Conservation (phyloP, 2,329 filamentous ascomycete genomes). For the Chaetomiaceae sp. region DNA sequence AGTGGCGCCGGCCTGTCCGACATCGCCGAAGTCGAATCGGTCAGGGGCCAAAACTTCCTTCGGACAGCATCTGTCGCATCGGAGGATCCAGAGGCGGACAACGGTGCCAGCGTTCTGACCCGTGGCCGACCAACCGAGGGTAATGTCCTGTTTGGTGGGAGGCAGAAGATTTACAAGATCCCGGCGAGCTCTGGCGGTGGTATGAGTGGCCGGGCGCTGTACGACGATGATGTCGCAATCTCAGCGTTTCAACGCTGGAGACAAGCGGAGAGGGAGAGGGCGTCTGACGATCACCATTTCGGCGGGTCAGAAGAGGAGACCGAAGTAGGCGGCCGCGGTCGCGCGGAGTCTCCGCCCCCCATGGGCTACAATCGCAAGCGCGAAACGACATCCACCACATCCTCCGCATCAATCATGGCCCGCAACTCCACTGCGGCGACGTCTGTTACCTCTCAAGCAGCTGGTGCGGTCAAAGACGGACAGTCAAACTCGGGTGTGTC, state of each 20-base stretch:
- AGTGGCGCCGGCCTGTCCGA: conserved; percentile 57
- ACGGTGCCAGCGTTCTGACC: conserved; percentile 67
- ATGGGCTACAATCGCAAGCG: conserved; percentile 66
- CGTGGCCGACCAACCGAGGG: conserved; percentile 77
- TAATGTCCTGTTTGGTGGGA: conserved; percentile 88
- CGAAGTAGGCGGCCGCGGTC: conserved; percentile 36
- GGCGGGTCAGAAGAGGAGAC: conserved; percentile 31
- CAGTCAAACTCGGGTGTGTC: conserved; percentile 36
- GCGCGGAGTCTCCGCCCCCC: conserved; percentile 51
- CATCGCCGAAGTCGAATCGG: conserved; percentile 85
- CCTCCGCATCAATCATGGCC: conserved; percentile 58
- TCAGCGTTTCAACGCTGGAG: conserved; percentile 79
- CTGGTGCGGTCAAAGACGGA: conserved; percentile 46
- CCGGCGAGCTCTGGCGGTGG: conserved; percentile 41
- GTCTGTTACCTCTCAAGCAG: conserved; percentile 70
- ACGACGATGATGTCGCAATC: conserved; percentile 78
- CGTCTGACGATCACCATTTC: conserved; percentile 35
- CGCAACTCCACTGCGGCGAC: conserved; percentile 83
- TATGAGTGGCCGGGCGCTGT: conserved; percentile 63
- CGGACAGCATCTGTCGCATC: conserved; percentile 61
- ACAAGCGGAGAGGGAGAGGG: conserved; percentile 49
- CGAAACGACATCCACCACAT: conserved; percentile 81
- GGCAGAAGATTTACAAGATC: conserved; percentile 93
- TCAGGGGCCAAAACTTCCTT: conserved; percentile 53
- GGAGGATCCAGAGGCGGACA: conserved; percentile 59